These are phyloP conservation scores for Alternaria incomplexa DNA, from an alignment of 2,329 filamentous ascomycete species.

Conservation along the genomic window DNA sequence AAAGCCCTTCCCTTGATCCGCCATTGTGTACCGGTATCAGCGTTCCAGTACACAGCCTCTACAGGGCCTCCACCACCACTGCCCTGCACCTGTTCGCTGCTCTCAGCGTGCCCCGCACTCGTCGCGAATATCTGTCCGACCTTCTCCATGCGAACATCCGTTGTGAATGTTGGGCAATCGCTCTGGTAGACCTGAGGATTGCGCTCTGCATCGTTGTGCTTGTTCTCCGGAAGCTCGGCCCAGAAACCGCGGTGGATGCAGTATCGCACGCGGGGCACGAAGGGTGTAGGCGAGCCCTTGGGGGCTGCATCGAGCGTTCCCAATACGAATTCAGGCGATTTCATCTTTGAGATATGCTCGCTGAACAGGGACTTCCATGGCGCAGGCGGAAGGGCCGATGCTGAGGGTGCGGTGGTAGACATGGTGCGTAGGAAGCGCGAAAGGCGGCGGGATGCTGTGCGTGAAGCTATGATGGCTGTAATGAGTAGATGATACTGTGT, in stretches of 20 bases:
- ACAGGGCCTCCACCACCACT: constrained; percentile 71
- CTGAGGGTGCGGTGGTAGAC: constrained; percentile 52
- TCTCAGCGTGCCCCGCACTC: constrained; percentile 54
- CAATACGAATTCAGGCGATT: constrained; percentile 58
- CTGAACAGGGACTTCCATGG: constrained; percentile 61
- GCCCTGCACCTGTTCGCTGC: constrained; percentile 52
- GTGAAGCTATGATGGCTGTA: constrained; percentile 50
- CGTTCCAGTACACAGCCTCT: constrained; percentile 86
- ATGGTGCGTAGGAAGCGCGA: constrained; percentile 52
- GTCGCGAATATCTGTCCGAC: constrained; percentile 70
- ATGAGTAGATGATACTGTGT: background rate
- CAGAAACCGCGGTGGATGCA: constrained; percentile 89
- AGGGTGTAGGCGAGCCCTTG: constrained; percentile 47
- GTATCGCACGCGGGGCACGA: constrained; percentile 68
- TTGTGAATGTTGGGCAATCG: constrained; percentile 83
- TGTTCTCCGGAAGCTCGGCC: constrained; percentile 73
- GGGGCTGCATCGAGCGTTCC: constrained; percentile 56
- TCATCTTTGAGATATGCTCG: constrained; percentile 57
- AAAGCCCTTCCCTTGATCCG: constrained; percentile 78
- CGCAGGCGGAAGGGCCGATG: constrained; percentile 49
- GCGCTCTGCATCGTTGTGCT: constrained; percentile 71
- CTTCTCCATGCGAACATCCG: constrained; percentile 88
- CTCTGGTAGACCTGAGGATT: constrained; percentile 76
- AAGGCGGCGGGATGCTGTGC: constrained; percentile 44
- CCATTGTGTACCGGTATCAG: constrained; percentile 78